Percentiles rank a stretch among this genome's conserved stretches.
phyloP scores from a whole-genome alignment of 331 rosid species.

The Malus hybrid region DNA sequence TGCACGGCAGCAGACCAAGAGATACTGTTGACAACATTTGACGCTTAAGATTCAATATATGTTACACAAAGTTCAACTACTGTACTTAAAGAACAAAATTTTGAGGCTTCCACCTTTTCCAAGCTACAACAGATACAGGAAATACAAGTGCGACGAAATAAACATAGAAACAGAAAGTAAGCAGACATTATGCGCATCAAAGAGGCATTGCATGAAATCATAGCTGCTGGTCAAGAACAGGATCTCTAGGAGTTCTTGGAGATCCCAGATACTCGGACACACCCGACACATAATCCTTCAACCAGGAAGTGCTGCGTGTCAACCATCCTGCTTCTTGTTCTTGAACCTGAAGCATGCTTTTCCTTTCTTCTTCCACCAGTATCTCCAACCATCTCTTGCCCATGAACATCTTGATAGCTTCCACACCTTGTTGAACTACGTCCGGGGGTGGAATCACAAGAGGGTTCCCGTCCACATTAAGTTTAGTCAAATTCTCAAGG shows the following conservation, averaged over 20 bases:
- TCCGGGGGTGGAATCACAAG: conserved; percentile 68
- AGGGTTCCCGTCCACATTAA: conserved; percentile 88
- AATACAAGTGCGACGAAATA: neutral
- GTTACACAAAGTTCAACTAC: neutral
- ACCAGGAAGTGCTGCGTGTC: conserved; percentile 73
- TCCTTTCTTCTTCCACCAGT: conserved; percentile 67
- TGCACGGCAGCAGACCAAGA: too few relatives aligned
- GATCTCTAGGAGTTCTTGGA: conserved; percentile 49
- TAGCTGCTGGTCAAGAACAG: conserved; percentile 68
- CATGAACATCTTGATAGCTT: conserved; percentile 63
- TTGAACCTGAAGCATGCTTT: conserved; percentile 34
- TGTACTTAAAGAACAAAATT: neutral
- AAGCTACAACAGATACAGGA: neutral
- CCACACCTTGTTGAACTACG: conserved; percentile 53
- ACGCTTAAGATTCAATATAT: too few relatives aligned
- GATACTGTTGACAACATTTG: too few relatives aligned
- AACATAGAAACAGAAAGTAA: neutral
- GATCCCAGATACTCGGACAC: conserved; percentile 57
- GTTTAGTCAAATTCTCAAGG: conserved; percentile 60
- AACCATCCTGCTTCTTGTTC: conserved; percentile 63
- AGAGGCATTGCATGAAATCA: conserved; percentile 17
- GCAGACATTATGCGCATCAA: neutral
- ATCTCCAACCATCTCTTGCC: conserved; percentile 64
- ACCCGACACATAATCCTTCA: conserved; percentile 40
- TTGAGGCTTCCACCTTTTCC: neutral